These are phyloP conservation scores for Starmera amethionina DNA, from an alignment of 805 yeast genomes.

Conservation along the genomic window DNA sequence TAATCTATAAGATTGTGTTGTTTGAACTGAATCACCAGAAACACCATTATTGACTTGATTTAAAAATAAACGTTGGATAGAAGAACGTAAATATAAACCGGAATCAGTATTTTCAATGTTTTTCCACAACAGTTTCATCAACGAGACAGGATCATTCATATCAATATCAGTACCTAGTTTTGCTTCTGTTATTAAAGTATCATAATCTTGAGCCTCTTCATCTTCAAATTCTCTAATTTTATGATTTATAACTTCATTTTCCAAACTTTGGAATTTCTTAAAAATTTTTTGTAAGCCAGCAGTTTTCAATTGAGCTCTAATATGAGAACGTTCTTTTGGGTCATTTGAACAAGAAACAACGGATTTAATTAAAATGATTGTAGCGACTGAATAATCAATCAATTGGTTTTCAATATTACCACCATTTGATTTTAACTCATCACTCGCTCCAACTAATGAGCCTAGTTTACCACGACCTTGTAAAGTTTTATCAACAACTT, in stretches of 20 bases:
- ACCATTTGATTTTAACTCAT: constrained; percentile 49
- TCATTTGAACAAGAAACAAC: constrained; percentile 33
- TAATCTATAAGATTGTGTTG: constrained; percentile 46
- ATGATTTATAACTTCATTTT: constrained; percentile 50
- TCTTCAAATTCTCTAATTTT: constrained; percentile 56
- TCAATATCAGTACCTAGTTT: constrained; percentile 32
- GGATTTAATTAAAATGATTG: constrained; percentile 62
- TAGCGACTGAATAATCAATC: constrained; percentile 60
- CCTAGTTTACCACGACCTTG: constrained; percentile 88
- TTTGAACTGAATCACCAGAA: constrained; percentile 33
- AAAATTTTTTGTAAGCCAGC: constrained; percentile 47
- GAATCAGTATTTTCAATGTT: constrained; percentile 43
- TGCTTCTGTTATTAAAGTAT: constrained; percentile 28
- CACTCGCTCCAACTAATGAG: constrained; percentile 86
- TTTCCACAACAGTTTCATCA: constrained; percentile 54
- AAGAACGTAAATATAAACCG: constrained; percentile 39
- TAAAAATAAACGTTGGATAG: constrained; percentile 46
- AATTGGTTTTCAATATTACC: constrained; percentile 52
- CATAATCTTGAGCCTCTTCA: constrained; percentile 44
- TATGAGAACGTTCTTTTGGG: constrained; percentile 36
- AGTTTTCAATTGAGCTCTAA: constrained; percentile 51
- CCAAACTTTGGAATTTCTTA: constrained; percentile 38
- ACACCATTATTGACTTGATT: constrained; percentile 25
- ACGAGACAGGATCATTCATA: constrained; percentile 50
- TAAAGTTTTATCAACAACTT: constrained; percentile 52